A percentile compares a stretch with the other conserved stretches of the same genome.
phyloP scores from a whole-genome alignment of 257 asterid genomes.

The Solanum etuberosum region DNA sequence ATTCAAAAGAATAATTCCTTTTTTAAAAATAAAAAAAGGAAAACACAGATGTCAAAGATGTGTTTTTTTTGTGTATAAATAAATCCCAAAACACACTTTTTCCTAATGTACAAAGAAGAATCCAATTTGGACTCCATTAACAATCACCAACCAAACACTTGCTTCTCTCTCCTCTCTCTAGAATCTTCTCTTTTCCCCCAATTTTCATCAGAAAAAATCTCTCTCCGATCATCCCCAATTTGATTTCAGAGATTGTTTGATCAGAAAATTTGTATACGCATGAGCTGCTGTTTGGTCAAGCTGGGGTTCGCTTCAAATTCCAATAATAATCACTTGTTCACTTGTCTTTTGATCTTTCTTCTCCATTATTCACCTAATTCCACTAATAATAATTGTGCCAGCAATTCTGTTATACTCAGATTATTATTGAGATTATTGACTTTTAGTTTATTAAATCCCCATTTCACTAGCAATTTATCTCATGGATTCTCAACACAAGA shows the following conservation, averaged over 20 bases:
- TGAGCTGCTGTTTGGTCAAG: conserved; percentile 77
- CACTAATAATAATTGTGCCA: neutral
- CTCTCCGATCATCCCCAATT: neutral
- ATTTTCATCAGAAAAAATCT: neutral
- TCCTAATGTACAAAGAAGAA: neutral
- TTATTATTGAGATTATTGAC: conserved; percentile 19
- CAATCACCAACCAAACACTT: neutral
- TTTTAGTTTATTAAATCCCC: neutral
- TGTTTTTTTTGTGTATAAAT: neutral
- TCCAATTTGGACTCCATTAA: neutral
- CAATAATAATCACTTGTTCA: conserved; percentile 18
- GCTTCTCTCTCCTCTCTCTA: neutral
- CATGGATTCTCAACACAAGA: conserved; percentile 53
- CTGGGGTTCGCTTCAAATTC: conserved; percentile 36
- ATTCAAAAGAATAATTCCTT: too few species aligned
- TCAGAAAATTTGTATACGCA: conserved; percentile 40
- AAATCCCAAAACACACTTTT: neutral
- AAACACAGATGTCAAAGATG: neutral
- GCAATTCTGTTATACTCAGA: neutral
- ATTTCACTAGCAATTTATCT: conserved; percentile 11
- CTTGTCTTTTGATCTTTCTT: conserved; percentile 7
- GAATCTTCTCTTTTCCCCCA: neutral
- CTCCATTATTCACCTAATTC: conserved; percentile 22
- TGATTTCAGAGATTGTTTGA: neutral
- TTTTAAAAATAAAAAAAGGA: neutral